phyloP scores from a whole-genome alignment of 352 stramenopile genomes.

The Phytophthora chlamydospora region DNA sequence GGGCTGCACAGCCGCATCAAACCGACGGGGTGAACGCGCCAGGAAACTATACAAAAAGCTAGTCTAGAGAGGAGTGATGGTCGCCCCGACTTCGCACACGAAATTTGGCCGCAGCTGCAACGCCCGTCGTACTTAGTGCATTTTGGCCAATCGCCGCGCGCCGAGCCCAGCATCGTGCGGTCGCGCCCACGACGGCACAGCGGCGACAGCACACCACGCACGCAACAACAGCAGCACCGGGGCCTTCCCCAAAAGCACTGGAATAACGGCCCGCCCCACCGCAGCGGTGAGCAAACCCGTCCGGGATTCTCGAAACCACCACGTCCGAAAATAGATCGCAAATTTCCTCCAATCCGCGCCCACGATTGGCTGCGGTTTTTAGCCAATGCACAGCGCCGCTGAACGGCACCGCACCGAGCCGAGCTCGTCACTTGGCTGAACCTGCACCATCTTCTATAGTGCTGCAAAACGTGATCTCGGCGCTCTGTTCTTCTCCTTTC shows the following conservation, averaged over 20 bases:
- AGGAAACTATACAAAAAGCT: background rate
- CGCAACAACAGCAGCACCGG: constrained; percentile 23
- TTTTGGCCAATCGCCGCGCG: constrained; percentile 27
- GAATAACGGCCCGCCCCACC: constrained; percentile 28
- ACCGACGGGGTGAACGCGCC: constrained; percentile 22
- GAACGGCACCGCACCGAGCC: constrained; percentile 9
- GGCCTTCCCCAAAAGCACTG: constrained; percentile 3
- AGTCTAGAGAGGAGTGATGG: constrained; percentile 20
- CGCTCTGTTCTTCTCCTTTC: constrained; percentile 2
- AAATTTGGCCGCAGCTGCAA: constrained; percentile 40
- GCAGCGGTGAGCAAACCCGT: constrained; percentile 11
- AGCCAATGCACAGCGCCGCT: constrained; percentile 13
- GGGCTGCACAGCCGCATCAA: background rate
- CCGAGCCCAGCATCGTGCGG: constrained; percentile 7
- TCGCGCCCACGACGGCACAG: constrained; percentile 22
- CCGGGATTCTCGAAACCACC: constrained; percentile 17
- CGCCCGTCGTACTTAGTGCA: constrained; percentile 26
- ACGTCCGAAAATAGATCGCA: constrained; percentile 10
- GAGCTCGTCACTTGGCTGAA: constrained; percentile 10
- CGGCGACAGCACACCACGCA: constrained; percentile 27
- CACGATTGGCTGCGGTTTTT: constrained; percentile 8
- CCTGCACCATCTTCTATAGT: background rate
- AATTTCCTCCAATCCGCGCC: background rate
- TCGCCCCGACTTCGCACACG: constrained; percentile 12
- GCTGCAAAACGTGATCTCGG: background rate